Evolutionary conservation across 768 basidiomycete species (phyloP), one percentile per base, ranked within the genome.

Genomic region (Lactarius pseudohatsudake): DNA sequence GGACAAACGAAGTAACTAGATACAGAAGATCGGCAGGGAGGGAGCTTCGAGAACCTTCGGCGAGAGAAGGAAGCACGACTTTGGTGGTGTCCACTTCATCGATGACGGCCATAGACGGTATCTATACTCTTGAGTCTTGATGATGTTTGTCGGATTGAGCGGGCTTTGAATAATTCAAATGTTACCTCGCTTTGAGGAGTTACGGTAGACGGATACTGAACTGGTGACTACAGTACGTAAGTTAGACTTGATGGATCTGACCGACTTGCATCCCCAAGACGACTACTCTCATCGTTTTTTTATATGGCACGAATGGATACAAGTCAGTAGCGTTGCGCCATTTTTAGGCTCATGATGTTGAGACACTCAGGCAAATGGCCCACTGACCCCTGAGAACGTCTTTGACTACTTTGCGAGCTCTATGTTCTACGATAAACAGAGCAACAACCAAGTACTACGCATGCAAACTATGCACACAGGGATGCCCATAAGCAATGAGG

Each of bases 381-480:
- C 88, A 3, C 81, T 95, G 71, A 86, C 89, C 9, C 76, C 81
- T 2, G 85, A 91, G 70, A 91, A 89, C 74, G 92, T 92, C 59
- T 88, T 96, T 69, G 92, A 95, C 64, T 96, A 96, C 80, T 96
- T 96, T 75, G 81, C 89, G 15, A 86, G 86, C 0, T 94, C 92
- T 34, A 94, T 94, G 86, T 96, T 94, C 80, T 96, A 94, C 75
- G 94, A 96, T 78, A 92, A 92, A 76, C 90, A 92, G 77, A 94
- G 91, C 78, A 95, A 90, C 76, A 96, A 96, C 76, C 91, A 94
- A 72, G 87, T 91, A 36, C 79, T 96, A 54, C 89, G 93, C 71
- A 96, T 96, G 94, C 94, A 96, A 76, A 95, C 92, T 0, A 88
- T 90, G 79, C 89, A 92, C 73, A 90, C 90, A 0, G 92, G 89